Evolutionary conservation across 345 rosid species (phyloP), one percentile per base, ranked within the genome.

Genomic region (Bruguiera gymnorhiza): DNA sequence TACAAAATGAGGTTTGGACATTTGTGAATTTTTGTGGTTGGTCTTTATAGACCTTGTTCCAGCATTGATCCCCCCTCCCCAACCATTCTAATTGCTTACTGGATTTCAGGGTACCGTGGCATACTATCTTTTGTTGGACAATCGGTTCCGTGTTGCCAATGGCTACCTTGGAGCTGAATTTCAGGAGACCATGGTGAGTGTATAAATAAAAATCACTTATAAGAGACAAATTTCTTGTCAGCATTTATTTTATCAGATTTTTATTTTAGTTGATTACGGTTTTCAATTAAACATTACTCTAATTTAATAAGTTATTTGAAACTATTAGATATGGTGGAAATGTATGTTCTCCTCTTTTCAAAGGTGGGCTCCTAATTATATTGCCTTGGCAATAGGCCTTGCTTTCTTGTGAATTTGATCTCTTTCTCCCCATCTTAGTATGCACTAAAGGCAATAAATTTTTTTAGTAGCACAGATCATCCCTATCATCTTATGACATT

Each of bases 31-130:
- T 51, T 31, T 58, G 9, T 58, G 48, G 51, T 32, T 46, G 43
- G 30, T 59, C 55, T 65, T 26, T 54, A 54, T 21, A 20, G 4
- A n/a, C 58, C 11, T 54, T 15, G 3, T 56, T 27, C 60, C 13
- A 21, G 23, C 13, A 2, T 24, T 24, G 60, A 56, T 36, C 34
- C 19, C 19, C 5, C 20, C 15, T 65, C 32, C 21, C 32, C 65
- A 30, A 34, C 50, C 50, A 27, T 62, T 26, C 60, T 66, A 52
- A 39, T 34, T 32, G 46, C 8, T 61, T 43, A 23, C 29, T 62
- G 50, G 11, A 65, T 86, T 78, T 71, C 91, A 95, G 99, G 99
- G 83, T 66, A 95, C 98, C 73, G 97, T 95, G 66, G 87, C 99
- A 16, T 95, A 95, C 80, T 92, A 95, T 83, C 70, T 95, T 73